phyloP scores from a whole-genome alignment of 106 monocot species.

The Dioscorea dumetorum region DNA sequence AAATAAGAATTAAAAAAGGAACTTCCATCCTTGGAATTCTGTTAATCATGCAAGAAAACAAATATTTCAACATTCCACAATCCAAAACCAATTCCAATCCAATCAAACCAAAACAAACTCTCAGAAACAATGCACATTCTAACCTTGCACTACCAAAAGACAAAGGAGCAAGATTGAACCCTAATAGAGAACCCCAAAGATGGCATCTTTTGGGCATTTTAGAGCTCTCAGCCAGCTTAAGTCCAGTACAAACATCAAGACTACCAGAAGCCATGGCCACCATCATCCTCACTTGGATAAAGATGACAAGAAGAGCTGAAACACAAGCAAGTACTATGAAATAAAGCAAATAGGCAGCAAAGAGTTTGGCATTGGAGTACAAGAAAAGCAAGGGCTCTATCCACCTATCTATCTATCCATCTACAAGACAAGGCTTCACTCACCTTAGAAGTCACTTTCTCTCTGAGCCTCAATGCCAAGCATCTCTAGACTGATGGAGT shows the following conservation, averaged over 20 bases:
- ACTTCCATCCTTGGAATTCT: not conserved
- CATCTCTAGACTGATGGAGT: too few species aligned
- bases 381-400: not conserved
- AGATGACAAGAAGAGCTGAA: not conserved
- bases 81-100: not conserved
- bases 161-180: not conserved
- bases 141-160: not conserved
- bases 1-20: not conserved
- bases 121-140: not conserved
- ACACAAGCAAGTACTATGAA: not conserved
- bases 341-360: not conserved
- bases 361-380: not conserved
- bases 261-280: slow-evolving; percentile 7
- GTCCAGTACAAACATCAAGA: not conserved
- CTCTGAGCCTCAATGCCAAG: not conserved
- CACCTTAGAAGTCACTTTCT: not conserved
- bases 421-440: not conserved
- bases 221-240: not conserved
- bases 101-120: too few species aligned
- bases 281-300: not conserved
- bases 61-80: not conserved
- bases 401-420: slow-evolving; percentile 1
- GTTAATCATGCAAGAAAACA: not conserved
- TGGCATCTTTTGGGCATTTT: not conserved
- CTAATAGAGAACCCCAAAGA: not conserved